Evolutionary conservation across 208 protist genomes (phyloP).

Genomic region (Trypanosoma conorhini): DNA sequence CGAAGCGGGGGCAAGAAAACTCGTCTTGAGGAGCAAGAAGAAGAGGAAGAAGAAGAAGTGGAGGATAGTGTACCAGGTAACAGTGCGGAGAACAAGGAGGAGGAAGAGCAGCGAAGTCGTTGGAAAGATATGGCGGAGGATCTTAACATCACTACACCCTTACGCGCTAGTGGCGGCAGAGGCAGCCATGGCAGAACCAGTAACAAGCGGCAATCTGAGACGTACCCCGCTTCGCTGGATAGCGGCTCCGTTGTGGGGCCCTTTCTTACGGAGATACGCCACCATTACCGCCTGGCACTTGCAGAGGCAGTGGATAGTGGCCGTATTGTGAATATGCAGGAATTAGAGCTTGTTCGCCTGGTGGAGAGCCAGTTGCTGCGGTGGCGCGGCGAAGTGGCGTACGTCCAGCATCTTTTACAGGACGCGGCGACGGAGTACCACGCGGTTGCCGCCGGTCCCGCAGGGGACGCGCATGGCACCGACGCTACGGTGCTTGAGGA

Average conservation of each 20-base stretch:
- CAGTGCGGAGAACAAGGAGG: not conserved
- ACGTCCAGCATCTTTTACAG: slow-evolving; percentile 15
- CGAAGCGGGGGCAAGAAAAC: not conserved
- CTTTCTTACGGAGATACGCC: slow-evolving; percentile 58
- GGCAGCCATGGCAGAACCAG: slow-evolving; percentile 6
- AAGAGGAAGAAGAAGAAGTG: slow-evolving; percentile 1
- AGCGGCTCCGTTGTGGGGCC: slow-evolving; percentile 36
- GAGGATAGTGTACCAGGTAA: not conserved
- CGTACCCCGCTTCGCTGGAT: slow-evolving; percentile 7
- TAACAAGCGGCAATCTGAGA: slow-evolving; percentile 8
- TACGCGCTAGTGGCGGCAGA: not conserved
- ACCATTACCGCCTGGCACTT: slow-evolving; percentile 46
- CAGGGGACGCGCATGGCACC: not conserved
- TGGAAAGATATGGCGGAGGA: slow-evolving; percentile 23
- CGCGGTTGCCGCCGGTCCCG: not conserved
- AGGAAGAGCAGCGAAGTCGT: slow-evolving; percentile 13
- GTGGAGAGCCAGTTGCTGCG: slow-evolving; percentile 18
- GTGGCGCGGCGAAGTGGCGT: slow-evolving; percentile 15
- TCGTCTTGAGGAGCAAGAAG: slow-evolving; percentile 4
- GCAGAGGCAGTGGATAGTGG: slow-evolving; percentile 38
- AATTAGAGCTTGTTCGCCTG: slow-evolving; percentile 49
- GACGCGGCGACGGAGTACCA: slow-evolving; percentile 10
- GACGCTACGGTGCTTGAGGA: not conserved
- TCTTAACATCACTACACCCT: slow-evolving; percentile 3
- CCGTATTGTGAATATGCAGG: slow-evolving; percentile 45